Conservation (phyloP, 2,329 filamentous ascomycete species). For the Fusarium nematophilum region DNA sequence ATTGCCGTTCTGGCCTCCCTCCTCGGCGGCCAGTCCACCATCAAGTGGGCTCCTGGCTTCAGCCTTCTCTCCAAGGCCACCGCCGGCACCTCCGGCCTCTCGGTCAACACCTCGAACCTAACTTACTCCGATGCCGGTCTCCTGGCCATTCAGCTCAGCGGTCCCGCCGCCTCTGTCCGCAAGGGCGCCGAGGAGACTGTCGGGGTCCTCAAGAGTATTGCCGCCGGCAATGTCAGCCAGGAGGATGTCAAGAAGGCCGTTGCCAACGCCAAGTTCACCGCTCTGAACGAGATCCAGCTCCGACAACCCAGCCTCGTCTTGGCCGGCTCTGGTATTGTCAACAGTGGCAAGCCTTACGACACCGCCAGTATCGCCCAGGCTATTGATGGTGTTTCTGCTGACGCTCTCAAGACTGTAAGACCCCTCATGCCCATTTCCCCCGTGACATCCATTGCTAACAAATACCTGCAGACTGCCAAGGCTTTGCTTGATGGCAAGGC, state of each 20-base stretch:
- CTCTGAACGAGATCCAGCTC: slow-evolving; percentile 84
- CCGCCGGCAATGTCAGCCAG: slow-evolving; percentile 78
- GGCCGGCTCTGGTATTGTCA: slow-evolving; percentile 85
- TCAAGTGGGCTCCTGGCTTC: slow-evolving; percentile 97
- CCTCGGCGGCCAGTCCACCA: slow-evolving; percentile 87
- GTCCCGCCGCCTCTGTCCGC: slow-evolving; percentile 77
- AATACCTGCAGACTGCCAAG: slow-evolving; percentile 79
- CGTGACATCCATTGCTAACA: slow-evolving; percentile 39
- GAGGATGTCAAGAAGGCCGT: slow-evolving; percentile 94
- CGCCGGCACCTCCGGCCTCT: slow-evolving; percentile 72
- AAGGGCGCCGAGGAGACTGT: slow-evolving; percentile 81
- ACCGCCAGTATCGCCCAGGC: slow-evolving; percentile 82
- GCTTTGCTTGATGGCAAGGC: slow-evolving; percentile 88
- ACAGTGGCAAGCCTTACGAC: slow-evolving; percentile 85
- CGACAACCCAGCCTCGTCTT: slow-evolving; percentile 81
- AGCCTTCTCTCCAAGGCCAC: slow-evolving; percentile 86
- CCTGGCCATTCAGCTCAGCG: slow-evolving; percentile 83
- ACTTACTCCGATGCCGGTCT: slow-evolving; percentile 96
- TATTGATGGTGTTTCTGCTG: slow-evolving; percentile 83
- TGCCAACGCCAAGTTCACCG: slow-evolving; percentile 92
- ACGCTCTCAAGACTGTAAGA: slow-evolving; percentile 87
- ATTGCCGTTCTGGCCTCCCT: slow-evolving; percentile 87
- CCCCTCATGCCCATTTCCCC: slow-evolving; percentile 32
- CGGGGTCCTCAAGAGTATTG: slow-evolving; percentile 84
- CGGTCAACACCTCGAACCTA: slow-evolving; percentile 79